Evolutionary conservation across 1,139 yeast species (phyloP).

Genomic region (Petasospora fabianii): DNA sequence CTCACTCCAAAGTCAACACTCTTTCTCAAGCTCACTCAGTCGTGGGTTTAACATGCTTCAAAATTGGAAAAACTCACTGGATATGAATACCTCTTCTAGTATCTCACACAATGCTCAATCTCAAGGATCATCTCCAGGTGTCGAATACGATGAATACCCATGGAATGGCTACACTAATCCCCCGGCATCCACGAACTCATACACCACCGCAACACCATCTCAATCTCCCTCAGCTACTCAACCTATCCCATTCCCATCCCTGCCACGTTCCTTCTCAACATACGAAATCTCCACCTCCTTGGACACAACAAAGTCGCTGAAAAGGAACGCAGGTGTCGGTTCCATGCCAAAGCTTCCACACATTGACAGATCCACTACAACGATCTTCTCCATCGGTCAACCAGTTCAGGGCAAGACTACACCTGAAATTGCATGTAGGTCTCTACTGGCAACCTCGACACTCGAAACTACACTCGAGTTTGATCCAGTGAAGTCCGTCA

Average conservation of each 20-base stretch:
- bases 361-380: conserved; percentile 21
- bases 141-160: conserved; percentile 27
- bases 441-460: conserved; percentile 14
- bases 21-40: conserved; percentile 23
- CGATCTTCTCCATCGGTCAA: conserved; percentile 15
- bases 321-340: conserved; percentile 5
- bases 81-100: conserved; percentile 15
- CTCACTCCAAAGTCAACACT: conserved; percentile 19
- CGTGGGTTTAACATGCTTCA: conserved; percentile 25
- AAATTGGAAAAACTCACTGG: conserved; percentile 24
- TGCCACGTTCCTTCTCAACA: conserved; percentile 11
- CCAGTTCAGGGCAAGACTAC: conserved; percentile 2
- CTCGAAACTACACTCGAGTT: conserved; percentile 3
- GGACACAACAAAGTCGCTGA: conserved; percentile 1
- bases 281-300: conserved; percentile 5
- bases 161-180: conserved; percentile 18
- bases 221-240: not conserved
- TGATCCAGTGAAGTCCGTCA: conserved; percentile 16
- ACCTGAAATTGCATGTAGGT: conserved; percentile 6
- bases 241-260: conserved; percentile 2
- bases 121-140: conserved; percentile 19
- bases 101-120: conserved; percentile 8
- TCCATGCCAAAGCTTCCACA: conserved; percentile 21
- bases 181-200: too few relatives aligned
- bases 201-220: not conserved